Base-by-base conservation (phyloP, 352 stramenopile species). In the Pythium sukuiense region DNA sequence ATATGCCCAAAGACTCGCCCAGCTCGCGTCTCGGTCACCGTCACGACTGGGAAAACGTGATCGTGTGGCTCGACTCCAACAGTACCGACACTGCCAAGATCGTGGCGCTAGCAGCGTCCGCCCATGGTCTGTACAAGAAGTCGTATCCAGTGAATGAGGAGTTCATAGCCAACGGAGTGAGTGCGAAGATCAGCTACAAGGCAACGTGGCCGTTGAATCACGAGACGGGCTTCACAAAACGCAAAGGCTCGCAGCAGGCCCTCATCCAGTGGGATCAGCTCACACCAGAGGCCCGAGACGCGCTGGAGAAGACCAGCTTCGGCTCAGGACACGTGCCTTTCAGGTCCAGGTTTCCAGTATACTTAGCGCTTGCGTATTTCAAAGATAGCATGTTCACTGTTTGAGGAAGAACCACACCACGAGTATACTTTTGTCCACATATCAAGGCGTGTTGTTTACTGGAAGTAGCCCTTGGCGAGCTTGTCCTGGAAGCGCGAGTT, bases 1-100 rank as follows among this genome's bases (percentile, higher is more conserved):
- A 83, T 65, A 80, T 83, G 57, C 69, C 48, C n/a, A 83, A 79
- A 59, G 72, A 83, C 65, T 66, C 65, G 45, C 72, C 76, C 13
- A 71, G 59, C 7, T 57, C 61, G 13, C 13, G 46, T 2, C n/a
- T 80, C 6, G 76, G 73, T 16, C 63, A 70, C 56, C 63, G 63
- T 50, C 55, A 65, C 56, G 56, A 70, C 48, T 70, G 63, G 63
- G 56, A 70, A 49, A 63, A 65, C 32, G 65, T 67, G 16, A 55
- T 83, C 14, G 76, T 82, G 5, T 78, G 75, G 75, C 73, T 82
- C 33, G 70, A 8, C 4, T 56, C 50, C n/a, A n/a, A 80, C 48
- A 71, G 41, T 52, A 32, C 46, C 0, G 54, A 43, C 12, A 43
- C 54, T 0, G 54, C 62, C 16, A 57, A 63, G 43, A 57, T 69